A percentile compares a stretch with the other conserved stretches of the same genome.
phyloP scores from a whole-genome alignment of 2,329 filamentous ascomycete species.

The Neonectria sp. region DNA sequence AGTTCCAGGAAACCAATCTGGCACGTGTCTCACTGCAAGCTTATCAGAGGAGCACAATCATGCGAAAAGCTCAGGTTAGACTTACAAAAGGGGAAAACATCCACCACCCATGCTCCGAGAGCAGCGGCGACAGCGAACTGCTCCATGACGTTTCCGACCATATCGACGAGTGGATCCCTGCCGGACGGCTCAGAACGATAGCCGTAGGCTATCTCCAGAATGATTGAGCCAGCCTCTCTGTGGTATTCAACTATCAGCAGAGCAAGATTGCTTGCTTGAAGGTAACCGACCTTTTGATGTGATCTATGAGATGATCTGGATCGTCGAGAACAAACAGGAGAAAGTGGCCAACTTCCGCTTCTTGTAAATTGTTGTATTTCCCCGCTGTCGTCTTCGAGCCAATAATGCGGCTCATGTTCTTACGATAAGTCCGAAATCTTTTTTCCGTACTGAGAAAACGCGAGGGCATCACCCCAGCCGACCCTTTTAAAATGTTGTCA shows the following conservation, averaged over 20 bases:
- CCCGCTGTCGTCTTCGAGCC: slow-evolving; percentile 58
- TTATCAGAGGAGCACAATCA: not conserved
- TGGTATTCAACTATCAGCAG: not conserved
- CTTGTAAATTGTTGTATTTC: slow-evolving; percentile 59
- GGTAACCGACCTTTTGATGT: slow-evolving; percentile 52
- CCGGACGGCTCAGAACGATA: slow-evolving; percentile 36
- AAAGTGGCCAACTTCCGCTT: slow-evolving; percentile 54
- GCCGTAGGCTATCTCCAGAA: slow-evolving; percentile 39
- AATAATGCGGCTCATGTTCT: slow-evolving; percentile 59
- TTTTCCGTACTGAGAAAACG: slow-evolving; percentile 54
- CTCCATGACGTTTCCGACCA: slow-evolving; percentile 37
- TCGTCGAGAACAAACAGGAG: slow-evolving; percentile 51
- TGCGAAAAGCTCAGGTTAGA: too few relatives aligned
- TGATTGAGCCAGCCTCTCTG: slow-evolving; percentile 38
- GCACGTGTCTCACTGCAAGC: slow-evolving; percentile 33
- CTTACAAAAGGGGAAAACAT: slow-evolving; percentile 38
- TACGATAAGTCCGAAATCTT: slow-evolving; percentile 60
- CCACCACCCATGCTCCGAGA: slow-evolving; percentile 34
- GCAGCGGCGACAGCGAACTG: slow-evolving; percentile 27
- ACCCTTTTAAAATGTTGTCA: slow-evolving; percentile 15
- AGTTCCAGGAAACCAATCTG: slow-evolving; percentile 34
- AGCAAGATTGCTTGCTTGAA: not conserved
- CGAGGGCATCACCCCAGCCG: slow-evolving; percentile 52
- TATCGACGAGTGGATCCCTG: slow-evolving; percentile 29
- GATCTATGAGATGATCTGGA: slow-evolving; percentile 55